A percentile compares a stretch with the other conserved stretches of the same genome.
phyloP scores from a whole-genome alignment of 164 flowering plant species.

The Dillenia turbinata region DNA sequence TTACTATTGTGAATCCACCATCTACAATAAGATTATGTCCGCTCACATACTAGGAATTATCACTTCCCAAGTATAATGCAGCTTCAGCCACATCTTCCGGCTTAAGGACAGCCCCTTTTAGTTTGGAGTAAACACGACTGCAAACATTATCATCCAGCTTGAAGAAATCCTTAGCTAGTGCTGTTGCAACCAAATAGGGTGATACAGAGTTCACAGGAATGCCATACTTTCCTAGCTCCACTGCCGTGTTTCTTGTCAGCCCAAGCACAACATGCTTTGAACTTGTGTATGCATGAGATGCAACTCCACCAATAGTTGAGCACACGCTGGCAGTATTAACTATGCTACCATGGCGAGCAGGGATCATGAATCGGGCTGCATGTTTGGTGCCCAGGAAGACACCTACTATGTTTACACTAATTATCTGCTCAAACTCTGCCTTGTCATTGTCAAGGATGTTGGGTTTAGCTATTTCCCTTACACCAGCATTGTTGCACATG shows the following conservation, averaged over 20 bases:
- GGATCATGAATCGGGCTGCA: slow-evolving; percentile 41
- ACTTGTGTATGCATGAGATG: slow-evolving; percentile 25
- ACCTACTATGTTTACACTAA: slow-evolving; percentile 20
- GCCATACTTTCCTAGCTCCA: slow-evolving; percentile 31
- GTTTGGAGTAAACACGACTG: slow-evolving; percentile 1
- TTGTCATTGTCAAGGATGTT: slow-evolving; percentile 15
- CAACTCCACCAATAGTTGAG: slow-evolving; percentile 17
- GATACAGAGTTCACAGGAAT: slow-evolving; percentile 36
- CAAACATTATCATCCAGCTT: slow-evolving; percentile 8
- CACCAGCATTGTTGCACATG: slow-evolving; percentile 35
- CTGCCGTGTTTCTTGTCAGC: slow-evolving; percentile 23
- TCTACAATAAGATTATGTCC: slow-evolving; percentile 33
- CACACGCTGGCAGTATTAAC: slow-evolving; percentile 22
- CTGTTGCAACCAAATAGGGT: slow-evolving; percentile 21
- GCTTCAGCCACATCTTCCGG: slow-evolving; percentile 34
- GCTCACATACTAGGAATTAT: slow-evolving; percentile 36
- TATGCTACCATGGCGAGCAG: slow-evolving; percentile 24
- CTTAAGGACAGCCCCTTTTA: slow-evolving; percentile 17
- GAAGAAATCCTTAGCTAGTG: slow-evolving; percentile 12
- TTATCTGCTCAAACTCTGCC: slow-evolving; percentile 21
- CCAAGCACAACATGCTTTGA: slow-evolving; percentile 46
- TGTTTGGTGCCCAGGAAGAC: slow-evolving; percentile 30
- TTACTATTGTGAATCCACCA: slow-evolving; percentile 28
- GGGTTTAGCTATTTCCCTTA: background rate
- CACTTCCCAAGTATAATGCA: slow-evolving; percentile 21